A percentile compares a stretch with the other conserved stretches of the same genome.
Conservation (phyloP, 2,329 filamentous ascomycete species). For the Falciphora oryzae region DNA sequence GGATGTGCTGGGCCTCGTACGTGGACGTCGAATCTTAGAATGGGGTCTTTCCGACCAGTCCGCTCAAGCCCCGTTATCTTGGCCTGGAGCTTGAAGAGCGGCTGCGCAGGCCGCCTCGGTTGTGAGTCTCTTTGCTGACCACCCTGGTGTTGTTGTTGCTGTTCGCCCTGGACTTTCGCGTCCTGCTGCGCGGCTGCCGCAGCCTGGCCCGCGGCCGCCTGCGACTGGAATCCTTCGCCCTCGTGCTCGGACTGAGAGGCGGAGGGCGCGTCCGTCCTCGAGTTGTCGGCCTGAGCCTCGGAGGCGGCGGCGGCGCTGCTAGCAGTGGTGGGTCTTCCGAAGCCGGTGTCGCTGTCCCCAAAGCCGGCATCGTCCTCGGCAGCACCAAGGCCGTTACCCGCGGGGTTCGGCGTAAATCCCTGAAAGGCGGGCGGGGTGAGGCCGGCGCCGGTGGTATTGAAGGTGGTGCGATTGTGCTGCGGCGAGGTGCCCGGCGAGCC, state of each 20-base stretch:
- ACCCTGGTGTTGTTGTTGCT: constrained; percentile 13
- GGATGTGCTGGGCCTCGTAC: constrained; percentile 46
- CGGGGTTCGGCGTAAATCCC: constrained; percentile 29
- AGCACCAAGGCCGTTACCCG: constrained; percentile 37
- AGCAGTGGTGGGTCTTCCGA: constrained; percentile 24
- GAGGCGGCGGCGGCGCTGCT: constrained; percentile 35
- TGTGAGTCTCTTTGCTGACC: constrained; percentile 31
- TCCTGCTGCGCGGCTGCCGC: constrained; percentile 22
- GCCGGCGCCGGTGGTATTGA: constrained; percentile 32
- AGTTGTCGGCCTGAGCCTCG: constrained; percentile 33
- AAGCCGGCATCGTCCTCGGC: constrained; percentile 8
- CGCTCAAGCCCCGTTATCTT: constrained; percentile 93
- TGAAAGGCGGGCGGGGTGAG: constrained; percentile 38
- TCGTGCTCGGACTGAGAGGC: constrained; percentile 14
- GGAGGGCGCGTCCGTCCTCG: constrained; percentile 20
- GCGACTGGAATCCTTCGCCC: constrained; percentile 15
- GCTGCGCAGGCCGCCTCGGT: constrained; percentile 54
- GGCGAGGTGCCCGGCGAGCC: constrained; percentile 48
- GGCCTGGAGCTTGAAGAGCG: constrained; percentile 79
- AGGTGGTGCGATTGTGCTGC: constrained; percentile 37
- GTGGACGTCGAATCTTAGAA: constrained; percentile 92
- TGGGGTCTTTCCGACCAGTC: constrained; percentile 91
- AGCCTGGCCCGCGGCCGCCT: constrained; percentile 22
- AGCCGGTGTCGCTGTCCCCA: constrained; percentile 27
- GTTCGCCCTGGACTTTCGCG: constrained; percentile 15